These are phyloP conservation scores for Grosmannia huntii DNA, from an alignment of 2,329 filamentous ascomycete species.

Conservation along the genomic window DNA sequence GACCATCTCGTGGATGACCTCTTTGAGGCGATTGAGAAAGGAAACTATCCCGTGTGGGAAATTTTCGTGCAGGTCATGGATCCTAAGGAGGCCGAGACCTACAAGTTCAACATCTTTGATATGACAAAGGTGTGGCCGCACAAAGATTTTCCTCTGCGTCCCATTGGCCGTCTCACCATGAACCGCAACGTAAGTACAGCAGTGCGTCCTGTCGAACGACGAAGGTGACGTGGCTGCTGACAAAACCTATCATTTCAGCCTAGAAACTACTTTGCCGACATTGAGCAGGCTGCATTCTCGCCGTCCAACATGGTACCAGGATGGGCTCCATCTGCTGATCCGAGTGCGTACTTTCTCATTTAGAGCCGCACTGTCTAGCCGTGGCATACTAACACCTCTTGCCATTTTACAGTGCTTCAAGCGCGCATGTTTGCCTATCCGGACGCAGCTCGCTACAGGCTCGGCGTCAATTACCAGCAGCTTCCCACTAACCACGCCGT, in stretches of 20 bases:
- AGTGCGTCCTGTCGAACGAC: not conserved
- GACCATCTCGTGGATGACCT: not conserved
- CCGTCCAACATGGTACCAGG: constrained; percentile 43
- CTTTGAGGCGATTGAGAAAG: not conserved
- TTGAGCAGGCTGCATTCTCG: constrained; percentile 46
- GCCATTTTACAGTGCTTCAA: not conserved
- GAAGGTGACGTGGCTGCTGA: not conserved
- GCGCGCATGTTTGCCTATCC: not conserved
- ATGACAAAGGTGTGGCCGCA: constrained; percentile 43
- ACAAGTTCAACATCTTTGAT: constrained; percentile 38
- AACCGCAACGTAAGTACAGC: constrained; percentile 29
- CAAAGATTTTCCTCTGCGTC: constrained; percentile 31
- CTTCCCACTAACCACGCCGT: not conserved
- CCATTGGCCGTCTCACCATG: constrained; percentile 36
- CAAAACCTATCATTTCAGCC: constrained; percentile 1
- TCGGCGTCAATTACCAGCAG: not conserved
- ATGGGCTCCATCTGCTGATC: constrained; percentile 38
- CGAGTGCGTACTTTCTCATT: constrained; percentile 14
- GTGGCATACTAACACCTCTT: not conserved
- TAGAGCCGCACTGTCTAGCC: too few relatives aligned
- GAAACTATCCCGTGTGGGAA: constrained; percentile 31
- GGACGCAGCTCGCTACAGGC: not conserved
- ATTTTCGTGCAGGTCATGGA: constrained; percentile 40
- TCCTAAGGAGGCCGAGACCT: constrained; percentile 33
- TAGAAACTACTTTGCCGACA: constrained; percentile 22